Evolutionary conservation across 2,329 filamentous ascomycete species (phyloP).

Genomic region (Graphium sp.): DNA sequence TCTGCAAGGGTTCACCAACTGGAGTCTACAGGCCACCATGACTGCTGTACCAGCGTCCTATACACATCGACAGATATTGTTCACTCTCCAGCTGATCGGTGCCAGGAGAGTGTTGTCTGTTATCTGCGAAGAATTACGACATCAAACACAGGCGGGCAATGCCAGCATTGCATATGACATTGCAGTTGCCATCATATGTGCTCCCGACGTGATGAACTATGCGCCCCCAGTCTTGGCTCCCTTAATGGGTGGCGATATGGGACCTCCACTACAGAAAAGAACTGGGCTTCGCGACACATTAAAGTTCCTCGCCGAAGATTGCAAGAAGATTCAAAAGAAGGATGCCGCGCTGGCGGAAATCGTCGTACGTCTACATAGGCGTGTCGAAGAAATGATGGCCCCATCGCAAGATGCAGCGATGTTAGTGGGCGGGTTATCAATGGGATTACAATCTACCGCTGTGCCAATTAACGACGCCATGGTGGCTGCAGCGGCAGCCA

Average conservation of each 20-base stretch:
- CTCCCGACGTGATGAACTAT: slow-evolving; percentile 38
- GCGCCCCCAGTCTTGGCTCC: slow-evolving; percentile 13
- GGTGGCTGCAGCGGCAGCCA: slow-evolving; percentile 16
- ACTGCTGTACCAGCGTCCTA: slow-evolving; percentile 47
- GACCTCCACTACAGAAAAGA: slow-evolving; percentile 22
- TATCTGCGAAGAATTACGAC: slow-evolving; percentile 51
- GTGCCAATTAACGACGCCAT: slow-evolving; percentile 9
- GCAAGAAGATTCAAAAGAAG: slow-evolving; percentile 34
- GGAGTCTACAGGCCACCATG: slow-evolving; percentile 41
- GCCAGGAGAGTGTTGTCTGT: slow-evolving; percentile 40
- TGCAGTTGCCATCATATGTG: slow-evolving; percentile 51
- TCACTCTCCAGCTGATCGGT: slow-evolving; percentile 42
- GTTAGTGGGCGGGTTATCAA: slow-evolving; percentile 20
- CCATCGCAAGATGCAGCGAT: slow-evolving; percentile 20
- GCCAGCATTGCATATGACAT: slow-evolving; percentile 51
- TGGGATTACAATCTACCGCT: slow-evolving; percentile 21
- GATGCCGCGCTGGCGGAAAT: slow-evolving; percentile 42
- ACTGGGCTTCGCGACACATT: slow-evolving; percentile 45
- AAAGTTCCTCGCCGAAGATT: slow-evolving; percentile 38
- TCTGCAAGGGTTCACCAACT: slow-evolving; percentile 46
- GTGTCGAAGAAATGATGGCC: slow-evolving; percentile 49
- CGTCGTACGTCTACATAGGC: slow-evolving; percentile 43
- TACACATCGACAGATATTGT: slow-evolving; percentile 53
- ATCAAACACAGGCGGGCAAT: slow-evolving; percentile 41
- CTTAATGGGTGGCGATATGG: slow-evolving; percentile 16